Evolutionary conservation across 352 stramenopile species (phyloP), one percentile per base, ranked within the genome.

Genomic region (Globisporangium viniferum): DNA sequence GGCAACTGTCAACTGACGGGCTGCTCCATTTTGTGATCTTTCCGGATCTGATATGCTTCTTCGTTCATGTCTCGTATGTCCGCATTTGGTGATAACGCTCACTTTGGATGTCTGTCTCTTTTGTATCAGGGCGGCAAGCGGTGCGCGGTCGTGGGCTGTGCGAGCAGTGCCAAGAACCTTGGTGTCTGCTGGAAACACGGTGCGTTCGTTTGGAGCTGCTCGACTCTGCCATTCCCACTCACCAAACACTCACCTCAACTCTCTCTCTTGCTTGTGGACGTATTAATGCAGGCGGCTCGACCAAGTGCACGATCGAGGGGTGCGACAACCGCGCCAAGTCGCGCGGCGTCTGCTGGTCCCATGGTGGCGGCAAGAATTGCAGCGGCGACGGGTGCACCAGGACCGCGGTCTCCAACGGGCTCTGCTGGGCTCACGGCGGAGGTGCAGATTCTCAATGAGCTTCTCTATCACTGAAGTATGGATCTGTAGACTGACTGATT

Each of bases 381-480:
- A 86, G 74, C 48, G 80, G 82, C 36, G 73, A 79, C 22, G 74
- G 71, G 36, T 94, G 86, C 69, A 70, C 71, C 54, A 94, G 93
- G 67, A 92, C 82, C 2, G 86, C 86, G 48, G 80, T 94, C 22
- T 91, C 82, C n/a, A 81, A 92, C 48, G 86, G 84, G 41, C 73
- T 91, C 54, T 94, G 86, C 67, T 94, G 86, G 86, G 84, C 84
- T 35, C 86, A 94, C 59, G 86, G 86, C 64, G 86, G 86, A 80
- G 86, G 86, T 91, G 39, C 70, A 53, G 44, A 51, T 51, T 22
- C 2, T n/a, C 2, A 51, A n/a, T 12, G 15, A n/a, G 44, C 44
- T 51, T 20, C 18, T 49, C 41, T n/a, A 22, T 15, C 6, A 24
- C 18, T 22, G 18, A 7, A 10, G 44, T 3, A 22, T 12, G 44